A percentile compares a stretch with the other conserved stretches of the same genome.
Conservation (phyloP, 371 early-diverging fungal genomes). For the Mortierella sp. region DNA sequence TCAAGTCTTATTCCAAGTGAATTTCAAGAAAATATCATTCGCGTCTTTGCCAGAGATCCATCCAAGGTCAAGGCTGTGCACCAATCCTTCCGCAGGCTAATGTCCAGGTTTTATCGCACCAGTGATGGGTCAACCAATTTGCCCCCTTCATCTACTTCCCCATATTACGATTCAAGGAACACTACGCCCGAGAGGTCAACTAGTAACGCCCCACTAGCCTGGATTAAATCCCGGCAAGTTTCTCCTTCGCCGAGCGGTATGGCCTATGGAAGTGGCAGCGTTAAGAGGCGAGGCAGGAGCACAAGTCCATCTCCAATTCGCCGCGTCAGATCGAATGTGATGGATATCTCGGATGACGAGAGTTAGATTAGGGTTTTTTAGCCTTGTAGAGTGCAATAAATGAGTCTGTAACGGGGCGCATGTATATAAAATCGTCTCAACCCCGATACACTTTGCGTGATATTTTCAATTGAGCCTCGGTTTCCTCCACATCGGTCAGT, state of each 20-base stretch:
- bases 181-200: conserved; percentile 37
- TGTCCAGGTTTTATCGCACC: conserved; percentile 48
- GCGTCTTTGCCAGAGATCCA: conserved; percentile 75
- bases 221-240: conserved; percentile 22
- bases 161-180: conserved; percentile 45
- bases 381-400: not conserved
- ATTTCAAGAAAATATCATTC: conserved; percentile 78
- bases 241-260: conserved; percentile 23
- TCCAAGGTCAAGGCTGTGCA: conserved; percentile 64
- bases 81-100: conserved; percentile 49
- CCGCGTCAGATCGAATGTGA: conserved; percentile 8
- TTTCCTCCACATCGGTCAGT: too few relatives aligned
- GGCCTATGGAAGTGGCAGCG: not conserved
- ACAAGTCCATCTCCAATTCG: conserved; percentile 24
- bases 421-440: not conserved
- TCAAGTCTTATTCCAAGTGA: conserved; percentile 79
- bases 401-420: not conserved
- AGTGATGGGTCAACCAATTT: conserved; percentile 42
- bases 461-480: too few relatives aligned
- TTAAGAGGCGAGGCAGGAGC: conserved; percentile 23
- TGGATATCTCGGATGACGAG: conserved; percentile 14
- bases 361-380: not conserved
- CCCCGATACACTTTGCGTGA: not conserved
- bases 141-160: conserved; percentile 51
- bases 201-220: not conserved